Conservation (phyloP, 23 red algal species). For the Gracilaria caudata region DNA sequence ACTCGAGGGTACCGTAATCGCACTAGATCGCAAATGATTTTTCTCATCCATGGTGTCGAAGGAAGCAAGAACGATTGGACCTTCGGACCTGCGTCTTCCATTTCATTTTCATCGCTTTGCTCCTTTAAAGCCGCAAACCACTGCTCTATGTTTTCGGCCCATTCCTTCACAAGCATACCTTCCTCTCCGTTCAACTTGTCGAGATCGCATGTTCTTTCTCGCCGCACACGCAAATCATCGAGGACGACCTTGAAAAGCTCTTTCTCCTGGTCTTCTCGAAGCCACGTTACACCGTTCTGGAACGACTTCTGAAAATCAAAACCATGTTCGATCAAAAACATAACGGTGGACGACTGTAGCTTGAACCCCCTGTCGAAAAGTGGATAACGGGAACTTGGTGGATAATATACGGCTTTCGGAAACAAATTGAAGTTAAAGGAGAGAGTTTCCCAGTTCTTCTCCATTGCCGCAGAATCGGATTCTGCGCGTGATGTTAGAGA, state of each 20-base stretch:
- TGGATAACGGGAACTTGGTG: slow-evolving; percentile 33
- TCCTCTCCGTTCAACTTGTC: slow-evolving; percentile 34
- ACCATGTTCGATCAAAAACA: slow-evolving; percentile 50
- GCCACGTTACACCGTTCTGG: slow-evolving; percentile 50
- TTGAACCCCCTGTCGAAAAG: slow-evolving; percentile 43
- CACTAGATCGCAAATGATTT: slow-evolving; percentile 57
- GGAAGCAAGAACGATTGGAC: slow-evolving; percentile 52
- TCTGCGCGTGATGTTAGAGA: background rate
- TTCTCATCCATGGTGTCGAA: slow-evolving; percentile 22
- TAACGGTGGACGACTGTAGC: slow-evolving; percentile 45
- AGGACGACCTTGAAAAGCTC: slow-evolving; percentile 22
- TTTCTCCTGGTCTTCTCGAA: slow-evolving; percentile 37
- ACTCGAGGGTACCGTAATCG: slow-evolving; percentile 36
- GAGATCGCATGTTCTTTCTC: background rate
- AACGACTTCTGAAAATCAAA: slow-evolving; percentile 71
- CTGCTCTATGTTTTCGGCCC: slow-evolving; percentile 34
- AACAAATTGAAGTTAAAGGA: slow-evolving; percentile 72
- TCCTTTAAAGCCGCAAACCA: background rate
- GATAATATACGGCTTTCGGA: slow-evolving; percentile 63
- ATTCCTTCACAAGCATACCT: slow-evolving; percentile 37
- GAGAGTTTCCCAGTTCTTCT: slow-evolving; percentile 39
- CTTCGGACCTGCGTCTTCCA: background rate
- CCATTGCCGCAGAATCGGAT: background rate
- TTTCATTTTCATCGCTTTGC: background rate
- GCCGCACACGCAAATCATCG: slow-evolving; percentile 5